Percentiles rank a stretch among this genome's conserved stretches.
Conservation (phyloP, 306 rosid genomes). For the Lathyrus aphaca region DNA sequence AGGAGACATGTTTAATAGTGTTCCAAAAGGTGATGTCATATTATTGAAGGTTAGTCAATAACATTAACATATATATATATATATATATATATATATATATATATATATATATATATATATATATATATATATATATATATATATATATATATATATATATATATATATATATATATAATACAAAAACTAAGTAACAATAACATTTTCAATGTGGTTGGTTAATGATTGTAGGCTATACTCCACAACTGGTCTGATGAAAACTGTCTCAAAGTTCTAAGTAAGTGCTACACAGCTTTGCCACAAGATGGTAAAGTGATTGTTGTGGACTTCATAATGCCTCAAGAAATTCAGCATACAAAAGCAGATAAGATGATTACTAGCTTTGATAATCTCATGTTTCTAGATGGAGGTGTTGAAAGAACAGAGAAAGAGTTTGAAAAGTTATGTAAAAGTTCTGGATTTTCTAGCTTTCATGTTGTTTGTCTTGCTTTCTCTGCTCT, state of each 20-base stretch:
- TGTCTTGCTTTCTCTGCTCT: not conserved
- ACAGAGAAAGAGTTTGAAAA: constrained; percentile 34
- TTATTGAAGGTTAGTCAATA: constrained; percentile 24
- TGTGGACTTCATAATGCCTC: constrained; percentile 14
- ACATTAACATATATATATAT: not conserved
- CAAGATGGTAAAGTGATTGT: constrained; percentile 37
- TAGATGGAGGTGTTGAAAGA: constrained; percentile 34
- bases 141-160: no score
- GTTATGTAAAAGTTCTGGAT: constrained; percentile 29
- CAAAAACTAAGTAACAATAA: not conserved
- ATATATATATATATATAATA: not conserved
- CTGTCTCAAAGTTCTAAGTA: constrained; percentile 22
- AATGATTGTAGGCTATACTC: constrained; percentile 14
- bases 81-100: no score
- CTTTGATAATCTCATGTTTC: constrained; percentile 35
- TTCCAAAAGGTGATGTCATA: constrained; percentile 38
- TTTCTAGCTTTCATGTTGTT: constrained; percentile 32
- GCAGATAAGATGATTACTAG: constrained; percentile 12
- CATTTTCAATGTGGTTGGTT: not conserved
- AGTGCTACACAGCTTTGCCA: constrained; percentile 34
- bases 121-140: no score
- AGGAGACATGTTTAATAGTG: constrained; percentile 38
- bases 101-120: no score
- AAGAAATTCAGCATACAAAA: not conserved
- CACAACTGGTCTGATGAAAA: constrained; percentile 37